phyloP scores from a whole-genome alignment of 1,139 yeast genomes.

The Nadsonia starkeyi-henricii region DNA sequence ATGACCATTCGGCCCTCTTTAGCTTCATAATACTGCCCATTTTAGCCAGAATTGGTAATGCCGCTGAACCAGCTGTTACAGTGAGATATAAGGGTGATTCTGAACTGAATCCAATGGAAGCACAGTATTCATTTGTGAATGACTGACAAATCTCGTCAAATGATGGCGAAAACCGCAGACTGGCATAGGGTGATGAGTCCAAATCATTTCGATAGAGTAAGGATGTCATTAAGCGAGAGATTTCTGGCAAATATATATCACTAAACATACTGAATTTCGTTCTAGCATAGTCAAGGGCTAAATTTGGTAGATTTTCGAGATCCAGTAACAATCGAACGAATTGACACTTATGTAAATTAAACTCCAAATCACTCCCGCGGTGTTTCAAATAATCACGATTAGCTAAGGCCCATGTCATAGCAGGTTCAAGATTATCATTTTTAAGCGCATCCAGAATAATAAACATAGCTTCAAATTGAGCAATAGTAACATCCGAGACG shows the following conservation, averaged over 20 bases:
- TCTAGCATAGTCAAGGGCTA: slow-evolving; percentile 45
- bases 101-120: slow-evolving; percentile 45
- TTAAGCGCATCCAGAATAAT: slow-evolving; percentile 22
- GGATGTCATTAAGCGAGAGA: slow-evolving; percentile 42
- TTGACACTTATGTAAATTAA: slow-evolving; percentile 50
- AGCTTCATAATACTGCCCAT: slow-evolving; percentile 37
- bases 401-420: slow-evolving; percentile 30
- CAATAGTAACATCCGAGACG: slow-evolving; percentile 13
- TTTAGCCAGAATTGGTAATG: slow-evolving; percentile 61
- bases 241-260: slow-evolving; percentile 28
- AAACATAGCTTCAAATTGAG: slow-evolving; percentile 25
- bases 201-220: slow-evolving; percentile 27
- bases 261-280: slow-evolving; percentile 37
- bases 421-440: slow-evolving; percentile 23
- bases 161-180: slow-evolving; percentile 16
- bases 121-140: slow-evolving; percentile 56
- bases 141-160: slow-evolving; percentile 36
- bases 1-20: slow-evolving; percentile 42
- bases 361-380: slow-evolving; percentile 35
- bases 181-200: slow-evolving; percentile 29
- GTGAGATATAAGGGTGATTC: slow-evolving; percentile 62
- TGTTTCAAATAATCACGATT: slow-evolving; percentile 19
- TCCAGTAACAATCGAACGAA: slow-evolving; percentile 26
- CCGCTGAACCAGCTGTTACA: slow-evolving; percentile 54
- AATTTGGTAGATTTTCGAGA: slow-evolving; percentile 12